A percentile compares a stretch with the other conserved stretches of the same genome.
Conservation (phyloP, 805 yeast species). For the Tetrapisispora arboricola region DNA sequence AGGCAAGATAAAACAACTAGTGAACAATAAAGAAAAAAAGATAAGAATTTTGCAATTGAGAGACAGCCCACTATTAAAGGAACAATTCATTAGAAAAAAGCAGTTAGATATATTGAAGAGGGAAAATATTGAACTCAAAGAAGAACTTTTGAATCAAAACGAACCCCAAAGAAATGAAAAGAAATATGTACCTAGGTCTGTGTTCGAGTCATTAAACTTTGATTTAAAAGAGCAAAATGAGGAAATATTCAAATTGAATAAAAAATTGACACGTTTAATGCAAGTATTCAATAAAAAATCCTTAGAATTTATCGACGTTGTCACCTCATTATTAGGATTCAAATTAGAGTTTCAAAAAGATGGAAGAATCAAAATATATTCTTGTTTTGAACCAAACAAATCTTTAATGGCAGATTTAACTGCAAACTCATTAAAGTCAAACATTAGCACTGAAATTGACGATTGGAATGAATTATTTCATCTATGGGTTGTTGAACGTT, state of each 20-base stretch:
- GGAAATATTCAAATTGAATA: slow-evolving; percentile 40
- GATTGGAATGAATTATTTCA: slow-evolving; percentile 44
- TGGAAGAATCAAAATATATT: slow-evolving; percentile 44
- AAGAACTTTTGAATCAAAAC: slow-evolving; percentile 7
- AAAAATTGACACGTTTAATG: slow-evolving; percentile 41
- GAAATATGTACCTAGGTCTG: slow-evolving; percentile 43
- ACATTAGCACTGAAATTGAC: slow-evolving; percentile 19
- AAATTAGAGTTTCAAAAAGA: slow-evolving; percentile 55
- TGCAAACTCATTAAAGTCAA: slow-evolving; percentile 44
- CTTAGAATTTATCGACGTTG: slow-evolving; percentile 57
- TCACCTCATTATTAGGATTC: slow-evolving; percentile 62
- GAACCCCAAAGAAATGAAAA: slow-evolving; percentile 4
- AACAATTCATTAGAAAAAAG: slow-evolving; percentile 49
- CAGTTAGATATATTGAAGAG: slow-evolving; percentile 40
- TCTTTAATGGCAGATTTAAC: slow-evolving; percentile 49
- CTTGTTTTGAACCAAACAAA: slow-evolving; percentile 35
- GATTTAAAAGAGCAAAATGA: slow-evolving; percentile 41
- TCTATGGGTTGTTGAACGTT: slow-evolving; percentile 58
- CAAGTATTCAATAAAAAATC: slow-evolving; percentile 57
- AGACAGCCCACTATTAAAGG: slow-evolving; percentile 52
- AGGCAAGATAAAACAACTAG: slow-evolving; percentile 30
- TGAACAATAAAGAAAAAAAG: slow-evolving; percentile 30
- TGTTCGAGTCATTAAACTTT: slow-evolving; percentile 50
- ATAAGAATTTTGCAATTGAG: slow-evolving; percentile 50
- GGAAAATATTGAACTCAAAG: slow-evolving; percentile 51